A percentile compares a stretch with the other conserved stretches of the same genome.
phyloP scores from a whole-genome alignment of 2,329 filamentous ascomycete species.

The Sporothrix protearum region DNA sequence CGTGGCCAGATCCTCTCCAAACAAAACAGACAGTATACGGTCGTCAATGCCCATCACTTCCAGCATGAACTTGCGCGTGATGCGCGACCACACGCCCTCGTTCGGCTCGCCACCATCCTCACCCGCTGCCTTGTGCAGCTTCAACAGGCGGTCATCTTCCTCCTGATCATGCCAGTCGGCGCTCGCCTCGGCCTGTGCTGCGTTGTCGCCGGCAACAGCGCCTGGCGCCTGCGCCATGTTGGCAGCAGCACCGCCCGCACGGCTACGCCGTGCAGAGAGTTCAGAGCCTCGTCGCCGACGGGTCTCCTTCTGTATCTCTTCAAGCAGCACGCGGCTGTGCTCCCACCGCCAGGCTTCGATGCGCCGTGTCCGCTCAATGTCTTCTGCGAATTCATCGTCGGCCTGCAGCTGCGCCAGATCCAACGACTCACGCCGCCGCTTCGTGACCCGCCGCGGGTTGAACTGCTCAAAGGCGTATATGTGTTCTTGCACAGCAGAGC shows the following conservation, averaged over 20 bases:
- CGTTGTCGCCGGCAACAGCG: not conserved
- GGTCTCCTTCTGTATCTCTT: constrained; percentile 87
- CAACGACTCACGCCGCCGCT: constrained; percentile 51
- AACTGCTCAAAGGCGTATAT: constrained; percentile 85
- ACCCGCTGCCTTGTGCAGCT: not conserved
- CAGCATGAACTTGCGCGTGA: constrained; percentile 81
- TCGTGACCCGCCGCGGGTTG: constrained; percentile 64
- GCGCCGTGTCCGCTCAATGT: constrained; percentile 71
- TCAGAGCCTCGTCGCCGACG: constrained; percentile 62
- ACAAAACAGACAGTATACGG: constrained; percentile 74
- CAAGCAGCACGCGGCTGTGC: constrained; percentile 77
- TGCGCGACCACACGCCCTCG: constrained; percentile 72
- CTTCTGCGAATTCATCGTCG: constrained; percentile 55
- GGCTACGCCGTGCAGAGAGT: constrained; percentile 39
- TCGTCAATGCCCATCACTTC: constrained; percentile 92
- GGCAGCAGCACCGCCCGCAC: not conserved
- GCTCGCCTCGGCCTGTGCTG: constrained; percentile 12
- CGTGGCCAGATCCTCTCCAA: constrained; percentile 71
- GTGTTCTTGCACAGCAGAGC: constrained; percentile 68
- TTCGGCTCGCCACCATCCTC: constrained; percentile 38
- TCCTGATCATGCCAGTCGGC: constrained; percentile 53
- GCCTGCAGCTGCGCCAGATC: constrained; percentile 50
- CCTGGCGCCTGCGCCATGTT: not conserved
- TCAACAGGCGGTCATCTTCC: constrained; percentile 33
- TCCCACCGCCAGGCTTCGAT: constrained; percentile 93